A percentile compares a stretch with the other conserved stretches of the same genome.
Evolutionary conservation across 129 eudicot genomes (phyloP).

Genomic region (Kitagawia praeruptora): DNA sequence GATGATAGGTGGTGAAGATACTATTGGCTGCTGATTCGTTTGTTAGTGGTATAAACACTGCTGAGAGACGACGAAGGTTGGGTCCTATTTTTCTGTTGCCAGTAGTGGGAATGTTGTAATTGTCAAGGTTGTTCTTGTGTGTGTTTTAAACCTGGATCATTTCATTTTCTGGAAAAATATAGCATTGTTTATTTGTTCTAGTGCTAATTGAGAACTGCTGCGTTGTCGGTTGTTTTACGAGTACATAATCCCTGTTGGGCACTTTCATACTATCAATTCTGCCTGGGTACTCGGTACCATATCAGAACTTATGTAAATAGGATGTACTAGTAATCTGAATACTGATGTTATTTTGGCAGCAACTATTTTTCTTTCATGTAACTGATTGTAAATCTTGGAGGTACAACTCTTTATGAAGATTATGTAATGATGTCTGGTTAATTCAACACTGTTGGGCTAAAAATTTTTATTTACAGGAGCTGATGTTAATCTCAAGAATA

Average conservation of each 20-base stretch:
- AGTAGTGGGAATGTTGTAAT: no score
- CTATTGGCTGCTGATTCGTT: constrained; percentile 54
- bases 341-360: not conserved
- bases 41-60: constrained; percentile 43
- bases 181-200: not conserved
- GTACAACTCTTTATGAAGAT: no score
- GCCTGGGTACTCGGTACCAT: not conserved
- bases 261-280: not conserved
- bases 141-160: no score
- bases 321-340: not conserved
- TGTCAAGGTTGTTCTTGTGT: no score
- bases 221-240: not conserved
- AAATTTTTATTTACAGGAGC: constrained; percentile 26
- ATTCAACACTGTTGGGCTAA: no score
- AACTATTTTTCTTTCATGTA: not conserved
- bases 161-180: no score
- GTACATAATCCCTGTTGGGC: not conserved
- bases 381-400: no score
- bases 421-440: no score
- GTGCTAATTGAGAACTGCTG: not conserved
- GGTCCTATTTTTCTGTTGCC: constrained; percentile 40
- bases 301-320: not conserved
- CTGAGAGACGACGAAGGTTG: constrained; percentile 75
- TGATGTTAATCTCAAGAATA: constrained; percentile 64
- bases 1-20: constrained; percentile 63